These are phyloP conservation scores for Boletus sp. DNA, from an alignment of 768 basidiomycete genomes.

Conservation along the genomic window DNA sequence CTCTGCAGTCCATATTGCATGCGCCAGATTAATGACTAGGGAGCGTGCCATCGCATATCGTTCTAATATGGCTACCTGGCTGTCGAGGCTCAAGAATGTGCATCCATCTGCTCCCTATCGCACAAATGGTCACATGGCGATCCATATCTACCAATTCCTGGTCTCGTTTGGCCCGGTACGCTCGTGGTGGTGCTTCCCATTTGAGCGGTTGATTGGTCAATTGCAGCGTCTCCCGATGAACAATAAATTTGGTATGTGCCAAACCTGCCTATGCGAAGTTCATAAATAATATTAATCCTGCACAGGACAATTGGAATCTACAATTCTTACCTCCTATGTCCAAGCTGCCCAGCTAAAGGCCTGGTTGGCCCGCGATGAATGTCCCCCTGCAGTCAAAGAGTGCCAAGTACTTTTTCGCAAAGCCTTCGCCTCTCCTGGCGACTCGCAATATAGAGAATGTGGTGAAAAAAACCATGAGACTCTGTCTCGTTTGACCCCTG, in stretches of 20 bases:
- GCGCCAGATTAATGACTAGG: not conserved
- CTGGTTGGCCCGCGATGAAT: not conserved
- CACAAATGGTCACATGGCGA: not conserved
- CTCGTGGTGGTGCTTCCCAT: slow-evolving; percentile 3
- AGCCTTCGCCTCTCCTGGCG: slow-evolving; percentile 3
- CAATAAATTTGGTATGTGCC: too few species aligned
- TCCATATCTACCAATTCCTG: not conserved
- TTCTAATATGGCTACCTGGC: not conserved
- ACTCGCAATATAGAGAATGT: not conserved
- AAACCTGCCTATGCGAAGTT: not conserved
- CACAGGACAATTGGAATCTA: not conserved
- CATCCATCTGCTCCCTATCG: not conserved
- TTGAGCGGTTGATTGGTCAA: not conserved
- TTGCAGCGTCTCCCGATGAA: not conserved
- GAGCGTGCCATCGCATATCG: not conserved
- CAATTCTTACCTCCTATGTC: not conserved
- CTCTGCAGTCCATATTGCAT: not conserved
- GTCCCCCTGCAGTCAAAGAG: not conserved
- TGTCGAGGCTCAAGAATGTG: not conserved
- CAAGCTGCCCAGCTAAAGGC: not conserved
- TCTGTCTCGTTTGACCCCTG: not conserved
- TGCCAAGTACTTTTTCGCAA: not conserved
- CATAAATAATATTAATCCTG: not conserved
- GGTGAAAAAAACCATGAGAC: not conserved
- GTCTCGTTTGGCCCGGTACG: not conserved